Conservation (phyloP, 345 rosid genomes). For the Salix koriyanagi region DNA sequence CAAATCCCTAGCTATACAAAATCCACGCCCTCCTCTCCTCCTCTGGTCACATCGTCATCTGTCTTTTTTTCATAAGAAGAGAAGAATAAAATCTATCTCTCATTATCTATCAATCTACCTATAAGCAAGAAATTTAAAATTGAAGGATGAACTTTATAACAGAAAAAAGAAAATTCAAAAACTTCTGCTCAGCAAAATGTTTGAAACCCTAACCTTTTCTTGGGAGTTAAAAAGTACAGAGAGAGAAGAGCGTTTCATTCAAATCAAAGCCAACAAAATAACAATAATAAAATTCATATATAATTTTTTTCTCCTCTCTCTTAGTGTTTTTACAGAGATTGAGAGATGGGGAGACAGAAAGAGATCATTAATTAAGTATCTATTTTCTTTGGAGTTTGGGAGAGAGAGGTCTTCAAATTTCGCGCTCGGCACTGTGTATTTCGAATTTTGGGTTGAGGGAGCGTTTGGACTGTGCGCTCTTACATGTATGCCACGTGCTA, state of each 20-base stretch:
- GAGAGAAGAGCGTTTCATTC: no score
- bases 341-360: neutral
- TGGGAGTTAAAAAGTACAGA: no score
- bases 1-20: neutral
- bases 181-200: no score
- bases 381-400: neutral
- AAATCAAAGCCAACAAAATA: neutral
- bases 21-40: no score
- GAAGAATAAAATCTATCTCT: neutral
- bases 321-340: no score
- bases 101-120: no score
- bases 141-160: no score
- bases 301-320: neutral
- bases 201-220: no score
- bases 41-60: no score
- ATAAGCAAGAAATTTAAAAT: no score
- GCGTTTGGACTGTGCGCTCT: neutral
- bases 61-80: neutral
- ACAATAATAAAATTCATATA: neutral
- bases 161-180: no score
- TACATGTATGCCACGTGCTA: constrained; percentile 14
- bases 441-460: constrained; percentile 25
- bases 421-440: constrained; percentile 44
- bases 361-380: neutral
- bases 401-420: constrained; percentile 34